A percentile compares a stretch with the other conserved stretches of the same genome.
These are phyloP conservation scores for Bertia moriformis DNA, from an alignment of 2,329 filamentous ascomycete species.

Conservation along the genomic window DNA sequence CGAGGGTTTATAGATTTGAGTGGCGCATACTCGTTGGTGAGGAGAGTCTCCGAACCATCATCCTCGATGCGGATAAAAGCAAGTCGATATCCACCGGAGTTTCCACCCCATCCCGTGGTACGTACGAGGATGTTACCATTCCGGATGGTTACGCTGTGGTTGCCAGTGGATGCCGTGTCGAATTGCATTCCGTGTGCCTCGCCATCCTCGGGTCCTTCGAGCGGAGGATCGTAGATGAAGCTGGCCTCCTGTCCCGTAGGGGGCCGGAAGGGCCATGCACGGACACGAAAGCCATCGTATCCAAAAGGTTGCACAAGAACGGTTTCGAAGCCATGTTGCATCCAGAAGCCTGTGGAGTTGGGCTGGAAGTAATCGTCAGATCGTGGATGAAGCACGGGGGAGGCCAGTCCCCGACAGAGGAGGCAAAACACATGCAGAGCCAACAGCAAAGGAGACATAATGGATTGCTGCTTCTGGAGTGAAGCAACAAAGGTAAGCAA, in stretches of 20 bases:
- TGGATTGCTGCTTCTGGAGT: no score
- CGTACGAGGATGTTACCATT: constrained; percentile 20
- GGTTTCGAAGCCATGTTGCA: constrained; percentile 21
- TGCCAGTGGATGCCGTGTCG: constrained; percentile 15
- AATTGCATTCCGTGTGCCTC: constrained; percentile 14
- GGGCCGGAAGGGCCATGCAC: constrained; percentile 20
- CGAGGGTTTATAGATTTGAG: constrained; percentile 17
- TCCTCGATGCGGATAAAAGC: constrained; percentile 17
- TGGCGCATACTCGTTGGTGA: constrained; percentile 15
- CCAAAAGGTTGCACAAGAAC: constrained; percentile 21
- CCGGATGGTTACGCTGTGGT: constrained; percentile 11
- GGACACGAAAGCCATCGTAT: constrained; percentile 20
- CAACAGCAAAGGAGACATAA: no score
- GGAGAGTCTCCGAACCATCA: constrained; percentile 16
- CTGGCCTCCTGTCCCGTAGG: constrained; percentile 17
- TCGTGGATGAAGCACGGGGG: no score
- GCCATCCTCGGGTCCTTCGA: constrained; percentile 18
- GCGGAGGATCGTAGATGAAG: constrained; percentile 20
- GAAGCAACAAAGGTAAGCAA: no score
- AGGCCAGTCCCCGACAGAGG: no score
- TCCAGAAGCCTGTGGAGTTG: constrained; percentile 6
- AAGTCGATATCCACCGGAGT: constrained; percentile 14
- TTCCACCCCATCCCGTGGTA: constrained; percentile 15
- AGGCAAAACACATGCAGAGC: no score
- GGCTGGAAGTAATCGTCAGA: not conserved